Base-by-base conservation (phyloP, 1,139 yeast genomes). In the Diutina ranongensis region DNA sequence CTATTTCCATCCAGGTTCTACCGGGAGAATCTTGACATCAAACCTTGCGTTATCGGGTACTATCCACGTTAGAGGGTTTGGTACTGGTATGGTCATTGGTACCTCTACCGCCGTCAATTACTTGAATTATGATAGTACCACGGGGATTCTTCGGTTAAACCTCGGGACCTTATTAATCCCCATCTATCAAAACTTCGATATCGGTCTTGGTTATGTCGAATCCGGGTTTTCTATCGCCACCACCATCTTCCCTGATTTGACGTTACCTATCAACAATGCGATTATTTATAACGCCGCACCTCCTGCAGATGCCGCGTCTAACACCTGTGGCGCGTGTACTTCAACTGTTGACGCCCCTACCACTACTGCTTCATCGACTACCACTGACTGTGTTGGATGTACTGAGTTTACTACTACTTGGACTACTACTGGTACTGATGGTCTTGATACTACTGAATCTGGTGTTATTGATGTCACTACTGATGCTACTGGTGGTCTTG, bases 401-500 rank as follows among this genome's bases (percentile, higher is more conserved):
- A 35, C 40, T 20, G 40, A 35, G 25, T 35, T 20, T 28, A 2
- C 40, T 18, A 35, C 40, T 8, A 35, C 31, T n/a, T 35, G 40
- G 40, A 35, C 40, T n/a, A 35, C 40, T 15, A 35, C 40, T 20
- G 25, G 25, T 20, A 7, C 40, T 20, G 40, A 35, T 12, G 40
- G 40, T 12, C 9, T 12, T 10, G 18, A 12, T n/a, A 12, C 28
- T 10, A 35, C 40, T 20, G 40, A 28, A 27, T 21, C 40, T 12
- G 40, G 40, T 35, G 10, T 35, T 20, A 28, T 35, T 35, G 40
- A 35, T 15, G 40, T 35, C 15, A 35, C 40, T 8, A 35, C 40
- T 12, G 40, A 35, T 28, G 20, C 40, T 7, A 13, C 20, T 28
- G 40, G 40, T 4, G n/a, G 10, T 25, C 16, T 20, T 3, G 40